phyloP scores from a whole-genome alignment of 2,329 filamentous ascomycete genomes.

The Aureobasidium vineae region DNA sequence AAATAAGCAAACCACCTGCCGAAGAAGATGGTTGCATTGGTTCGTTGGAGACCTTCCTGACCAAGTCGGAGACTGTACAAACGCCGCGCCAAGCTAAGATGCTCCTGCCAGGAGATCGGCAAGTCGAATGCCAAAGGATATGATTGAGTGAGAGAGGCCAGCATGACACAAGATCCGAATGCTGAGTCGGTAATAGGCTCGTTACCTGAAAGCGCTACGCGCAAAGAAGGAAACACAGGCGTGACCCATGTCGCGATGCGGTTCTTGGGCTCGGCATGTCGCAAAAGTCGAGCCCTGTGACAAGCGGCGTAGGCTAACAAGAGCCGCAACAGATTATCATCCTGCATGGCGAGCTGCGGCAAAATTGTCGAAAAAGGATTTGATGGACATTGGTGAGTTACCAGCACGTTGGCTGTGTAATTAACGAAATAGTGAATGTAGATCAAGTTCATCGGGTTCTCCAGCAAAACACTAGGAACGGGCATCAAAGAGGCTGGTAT shows the following conservation, averaged over 20 bases:
- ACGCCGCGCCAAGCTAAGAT: slow-evolving; percentile 71
- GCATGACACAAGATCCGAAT: slow-evolving; percentile 78
- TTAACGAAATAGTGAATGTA: slow-evolving; percentile 74
- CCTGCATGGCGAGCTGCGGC: slow-evolving; percentile 65
- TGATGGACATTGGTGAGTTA: slow-evolving; percentile 61
- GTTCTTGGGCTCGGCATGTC: slow-evolving; percentile 70
- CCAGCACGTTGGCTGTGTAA: slow-evolving; percentile 68
- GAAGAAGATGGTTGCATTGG: slow-evolving; percentile 67
- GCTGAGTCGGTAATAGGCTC: slow-evolving; percentile 68
- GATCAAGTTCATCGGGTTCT: slow-evolving; percentile 78
- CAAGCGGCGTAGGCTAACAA: slow-evolving; percentile 79
- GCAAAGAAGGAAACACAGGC: slow-evolving; percentile 73
- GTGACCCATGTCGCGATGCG: slow-evolving; percentile 79
- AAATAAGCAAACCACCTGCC: slow-evolving; percentile 82
- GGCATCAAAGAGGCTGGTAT: slow-evolving; percentile 58
- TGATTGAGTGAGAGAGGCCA: slow-evolving; percentile 79
- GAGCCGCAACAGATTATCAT: slow-evolving; percentile 71
- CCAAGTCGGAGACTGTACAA: slow-evolving; percentile 20
- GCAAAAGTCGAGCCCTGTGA: slow-evolving; percentile 71
- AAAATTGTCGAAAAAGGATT: slow-evolving; percentile 62
- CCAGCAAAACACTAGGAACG: slow-evolving; percentile 57
- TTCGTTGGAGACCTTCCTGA: slow-evolving; percentile 65
- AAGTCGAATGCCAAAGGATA: slow-evolving; percentile 77
- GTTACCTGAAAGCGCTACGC: slow-evolving; percentile 58
- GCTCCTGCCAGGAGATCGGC: slow-evolving; percentile 74